Base-by-base conservation (phyloP, 805 yeast genomes). In the Hanseniaspora occidentalis region DNA sequence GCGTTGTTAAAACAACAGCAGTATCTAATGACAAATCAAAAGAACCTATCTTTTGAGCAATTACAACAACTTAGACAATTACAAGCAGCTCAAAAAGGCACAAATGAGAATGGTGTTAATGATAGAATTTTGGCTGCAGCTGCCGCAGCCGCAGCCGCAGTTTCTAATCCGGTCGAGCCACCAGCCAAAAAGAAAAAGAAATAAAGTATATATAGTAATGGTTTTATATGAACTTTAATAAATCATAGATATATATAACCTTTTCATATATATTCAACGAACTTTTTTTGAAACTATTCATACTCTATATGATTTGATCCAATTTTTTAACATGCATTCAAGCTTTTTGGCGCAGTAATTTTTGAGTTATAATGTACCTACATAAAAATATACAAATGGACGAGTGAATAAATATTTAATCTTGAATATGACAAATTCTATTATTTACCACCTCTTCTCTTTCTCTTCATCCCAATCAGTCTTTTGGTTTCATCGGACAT, bases 391-490 rank as follows among this genome's bases (percentile, higher is more conserved):
- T 24, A 25, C 20, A 40, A 11, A 20, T n/a, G 11, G 20, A 11
- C 16, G 27, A 26, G 33, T 23, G 9, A 22, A 21, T n/a, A 19
- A 31, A 33, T 14, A 29, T n/a, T 29, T 33, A 16, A 6, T 16
- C 13, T 26, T 23, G 35, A 29, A 37, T 36, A 37, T 38, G 36
- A 17, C 18, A 9, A 16, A 19, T 19, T 25, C 37, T 47, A 53
- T 45, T 49, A 58, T 52, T 64, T 71, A 37, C 66, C 64, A 60
- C 71, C 71, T 63, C 72, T 78, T 65, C 73, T 73, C 61, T 66
- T 79, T 61, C 88, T 75, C 61, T 79, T 81, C 49, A 69, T 63
- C 33, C 81, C 84, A 49, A 81, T 81, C 40, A 80, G 57, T 51
- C 73, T 68, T 56, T 75, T 80, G 16, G 76, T 69, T 43, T 71